phyloP scores from a whole-genome alignment of 2,329 filamentous ascomycete species.

The Ophiobolus disseminans region DNA sequence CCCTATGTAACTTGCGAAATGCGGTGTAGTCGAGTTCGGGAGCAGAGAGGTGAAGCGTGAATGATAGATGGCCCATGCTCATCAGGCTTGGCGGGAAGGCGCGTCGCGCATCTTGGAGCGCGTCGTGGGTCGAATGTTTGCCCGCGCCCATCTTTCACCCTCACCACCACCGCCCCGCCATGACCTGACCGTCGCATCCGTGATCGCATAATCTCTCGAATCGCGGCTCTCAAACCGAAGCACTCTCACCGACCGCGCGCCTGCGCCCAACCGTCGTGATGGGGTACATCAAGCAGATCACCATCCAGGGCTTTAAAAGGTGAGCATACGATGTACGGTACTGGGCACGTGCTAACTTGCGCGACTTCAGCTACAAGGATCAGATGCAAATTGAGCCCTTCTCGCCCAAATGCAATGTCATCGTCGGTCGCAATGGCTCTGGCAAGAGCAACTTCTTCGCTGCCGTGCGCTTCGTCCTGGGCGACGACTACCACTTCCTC shows the following conservation, averaged over 20 bases:
- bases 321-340: slow-evolving; percentile 49
- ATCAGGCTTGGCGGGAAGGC: slow-evolving; percentile 29
- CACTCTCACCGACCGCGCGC: slow-evolving; percentile 8
- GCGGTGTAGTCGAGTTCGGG: no score
- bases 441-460: slow-evolving; percentile 99
- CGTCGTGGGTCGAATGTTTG: slow-evolving; percentile 23
- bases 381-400: slow-evolving; percentile 99
- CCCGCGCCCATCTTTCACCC: slow-evolving; percentile 8
- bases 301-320: slow-evolving; percentile 99
- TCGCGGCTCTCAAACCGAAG: background rate
- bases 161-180: slow-evolving; percentile 19
- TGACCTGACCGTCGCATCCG: slow-evolving; percentile 22
- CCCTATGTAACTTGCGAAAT: no score
- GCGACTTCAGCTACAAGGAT: slow-evolving; percentile 84
- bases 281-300: slow-evolving; percentile 96
- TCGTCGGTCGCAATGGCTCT: slow-evolving; percentile 98
- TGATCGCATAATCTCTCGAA: slow-evolving; percentile 16
- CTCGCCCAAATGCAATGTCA: slow-evolving; percentile 96
- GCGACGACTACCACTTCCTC: slow-evolving; percentile 96
- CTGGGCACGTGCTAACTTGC: slow-evolving; percentile 10
- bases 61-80: no score
- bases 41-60: no score
- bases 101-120: slow-evolving; percentile 35
- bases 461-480: slow-evolving; percentile 96
- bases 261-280: slow-evolving; percentile 31